Evolutionary conservation across 1,284 basidiomycete genomes (phyloP), one percentile per base, ranked within the genome.

Genomic region (Tremellales sp.): DNA sequence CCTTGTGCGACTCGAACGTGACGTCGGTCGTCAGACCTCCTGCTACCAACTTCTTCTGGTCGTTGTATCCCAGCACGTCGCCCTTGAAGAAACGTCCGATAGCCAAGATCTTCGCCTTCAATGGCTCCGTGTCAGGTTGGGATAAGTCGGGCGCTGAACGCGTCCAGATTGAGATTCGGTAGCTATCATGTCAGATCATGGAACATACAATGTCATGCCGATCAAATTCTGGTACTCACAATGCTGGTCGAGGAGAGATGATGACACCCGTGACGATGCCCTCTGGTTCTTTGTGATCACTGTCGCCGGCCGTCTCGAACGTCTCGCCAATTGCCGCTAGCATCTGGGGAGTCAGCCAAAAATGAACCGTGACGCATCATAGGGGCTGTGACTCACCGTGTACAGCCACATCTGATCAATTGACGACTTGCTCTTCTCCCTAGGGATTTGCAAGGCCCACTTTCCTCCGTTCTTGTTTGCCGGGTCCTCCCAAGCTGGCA

Each of bases 391-490:
- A 75, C 82, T 55, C 68, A 93, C 91, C 36, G 94, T 97, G 78
- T 93, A 93, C 43, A 98, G 82, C 94, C 96, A 99, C 84, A 93
- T 89, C 70, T 85, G 87, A 75, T 99, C 94, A 48, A 99, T 87
- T 42, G 83, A 77, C 27, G 62, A 70, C 49, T 87, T 81, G 68
- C 87, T 91, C 80, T 97, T 97, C 62, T 97, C 94, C 69, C 89
- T 86, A 24, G 96, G 94, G 26, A 99, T 78, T 75, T 99, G 96
- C 58, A 98, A 91, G 67, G 86, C 88, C 94, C 94, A 99, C 78
- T 97, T 98, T 53, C 94, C 94, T 44, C 94, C 94, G 60, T 88
- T 82, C 72, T 92, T 90, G 77, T 98, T 98, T 37, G 90, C 89
- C 44, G 88, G 83, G 64, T 96, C 92, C 72, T 97, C 92, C 91